A percentile compares a stretch with the other conserved stretches of the same genome.
These are phyloP conservation scores for Fusarium zealandicum DNA, from an alignment of 2,329 filamentous ascomycete species.

Conservation along the genomic window DNA sequence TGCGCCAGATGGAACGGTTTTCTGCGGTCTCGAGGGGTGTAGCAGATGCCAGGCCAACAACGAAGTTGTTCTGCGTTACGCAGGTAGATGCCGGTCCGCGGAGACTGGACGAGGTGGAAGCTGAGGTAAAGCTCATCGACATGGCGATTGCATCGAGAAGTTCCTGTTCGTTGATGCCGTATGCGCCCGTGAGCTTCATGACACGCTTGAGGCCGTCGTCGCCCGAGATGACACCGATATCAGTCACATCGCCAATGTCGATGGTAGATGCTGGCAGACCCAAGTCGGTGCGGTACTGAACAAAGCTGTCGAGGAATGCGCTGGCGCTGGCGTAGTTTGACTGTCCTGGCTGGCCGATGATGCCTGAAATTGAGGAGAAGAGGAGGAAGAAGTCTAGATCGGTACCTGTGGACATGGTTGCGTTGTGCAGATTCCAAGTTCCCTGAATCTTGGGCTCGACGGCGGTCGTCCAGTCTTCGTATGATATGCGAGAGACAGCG, in stretches of 20 bases:
- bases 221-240: slow-evolving; percentile 47
- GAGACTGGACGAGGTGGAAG: background rate
- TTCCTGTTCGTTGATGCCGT: slow-evolving; percentile 18
- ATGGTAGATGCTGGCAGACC: slow-evolving; percentile 49
- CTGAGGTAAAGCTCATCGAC: slow-evolving; percentile 4
- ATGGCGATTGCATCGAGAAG: slow-evolving; percentile 13
- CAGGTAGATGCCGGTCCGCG: slow-evolving; percentile 5
- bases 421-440: slow-evolving; percentile 48
- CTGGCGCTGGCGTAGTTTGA: slow-evolving; percentile 54
- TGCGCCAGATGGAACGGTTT: slow-evolving; percentile 29
- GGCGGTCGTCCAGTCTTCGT: slow-evolving; percentile 42
- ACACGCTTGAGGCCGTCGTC: slow-evolving; percentile 15
- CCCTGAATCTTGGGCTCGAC: slow-evolving; percentile 46
- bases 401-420: slow-evolving; percentile 40
- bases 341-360: slow-evolving; percentile 48
- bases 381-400: slow-evolving; percentile 50
- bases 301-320: slow-evolving; percentile 51
- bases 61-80: slow-evolving; percentile 15
- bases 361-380: slow-evolving; percentile 46
- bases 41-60: slow-evolving; percentile 25
- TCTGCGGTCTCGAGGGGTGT: slow-evolving; percentile 12
- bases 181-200: slow-evolving; percentile 12
- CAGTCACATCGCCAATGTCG: slow-evolving; percentile 48
- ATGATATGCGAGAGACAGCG: slow-evolving; percentile 45
- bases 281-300: slow-evolving; percentile 44